These are phyloP conservation scores for Rhypophila decipiens DNA, from an alignment of 495 filamentous ascomycete genomes.

Conservation along the genomic window DNA sequence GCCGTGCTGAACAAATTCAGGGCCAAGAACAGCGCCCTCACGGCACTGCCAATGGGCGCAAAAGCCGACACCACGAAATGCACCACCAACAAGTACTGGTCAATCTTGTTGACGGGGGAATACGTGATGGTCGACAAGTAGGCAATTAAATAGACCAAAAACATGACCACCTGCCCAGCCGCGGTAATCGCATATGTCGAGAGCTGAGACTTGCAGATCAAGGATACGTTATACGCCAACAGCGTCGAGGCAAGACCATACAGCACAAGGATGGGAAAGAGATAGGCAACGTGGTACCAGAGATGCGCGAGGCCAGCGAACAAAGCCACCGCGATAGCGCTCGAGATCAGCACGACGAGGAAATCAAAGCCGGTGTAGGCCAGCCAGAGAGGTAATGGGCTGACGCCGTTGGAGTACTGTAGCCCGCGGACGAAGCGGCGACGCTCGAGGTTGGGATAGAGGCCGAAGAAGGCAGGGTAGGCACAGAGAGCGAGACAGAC, in stretches of 20 bases:
- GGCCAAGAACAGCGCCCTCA: constrained; percentile 62
- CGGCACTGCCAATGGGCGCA: constrained; percentile 62
- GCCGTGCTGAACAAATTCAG: constrained; percentile 72
- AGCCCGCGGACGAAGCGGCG: constrained; percentile 70
- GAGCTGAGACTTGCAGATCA: constrained; percentile 44
- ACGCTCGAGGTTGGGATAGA: constrained; percentile 79
- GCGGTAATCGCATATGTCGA: constrained; percentile 54
- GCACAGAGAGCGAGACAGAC: constrained; percentile 67
- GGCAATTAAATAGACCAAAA: constrained; percentile 71
- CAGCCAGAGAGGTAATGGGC: constrained; percentile 65
- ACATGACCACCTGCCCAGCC: constrained; percentile 63
- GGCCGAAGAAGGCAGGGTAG: constrained; percentile 76
- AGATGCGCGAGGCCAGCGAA: constrained; percentile 52
- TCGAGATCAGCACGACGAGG: constrained; percentile 52
- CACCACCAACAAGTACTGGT: constrained; percentile 50
- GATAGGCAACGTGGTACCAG: constrained; percentile 71
- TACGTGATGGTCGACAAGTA: constrained; percentile 66
- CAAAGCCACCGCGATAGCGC: constrained; percentile 53
- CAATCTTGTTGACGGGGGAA: constrained; percentile 52
- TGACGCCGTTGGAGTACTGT: constrained; percentile 81
- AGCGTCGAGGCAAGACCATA: constrained; percentile 68
- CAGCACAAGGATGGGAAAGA: constrained; percentile 68
- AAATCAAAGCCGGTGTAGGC: constrained; percentile 79
- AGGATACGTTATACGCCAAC: constrained; percentile 65
- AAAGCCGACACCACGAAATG: constrained; percentile 64